Evolutionary conservation across 495 filamentous ascomycete genomes (phyloP).

Genomic region (Talaromyces proteolyticus): DNA sequence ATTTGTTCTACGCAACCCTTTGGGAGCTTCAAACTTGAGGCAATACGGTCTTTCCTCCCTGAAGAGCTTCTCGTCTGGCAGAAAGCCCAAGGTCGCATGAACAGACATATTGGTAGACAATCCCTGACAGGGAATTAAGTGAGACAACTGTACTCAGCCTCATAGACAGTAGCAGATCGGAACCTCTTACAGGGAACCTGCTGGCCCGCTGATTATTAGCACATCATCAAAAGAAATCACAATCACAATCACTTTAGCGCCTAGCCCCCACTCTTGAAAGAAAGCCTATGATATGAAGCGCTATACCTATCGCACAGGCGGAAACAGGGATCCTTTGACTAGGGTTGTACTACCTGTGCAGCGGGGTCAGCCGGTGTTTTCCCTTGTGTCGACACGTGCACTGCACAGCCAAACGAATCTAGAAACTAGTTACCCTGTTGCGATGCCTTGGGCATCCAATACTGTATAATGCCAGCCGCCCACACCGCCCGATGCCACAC

Average conservation of each 20-base stretch:
- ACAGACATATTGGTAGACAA: background rate
- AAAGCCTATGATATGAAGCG: background rate
- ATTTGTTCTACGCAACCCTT: background rate
- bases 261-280: background rate
- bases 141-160: background rate
- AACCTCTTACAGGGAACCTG: background rate
- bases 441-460: no score
- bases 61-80: background rate
- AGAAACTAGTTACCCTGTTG: no score
- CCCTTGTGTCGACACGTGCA: no score
- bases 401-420: no score
- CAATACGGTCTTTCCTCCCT: background rate
- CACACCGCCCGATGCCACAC: no score
- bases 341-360: no score
- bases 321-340: no score
- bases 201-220: background rate
- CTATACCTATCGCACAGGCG: no score
- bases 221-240: background rate
- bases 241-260: background rate
- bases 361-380: no score
- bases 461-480: no score
- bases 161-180: background rate
- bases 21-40: background rate
- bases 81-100: background rate
- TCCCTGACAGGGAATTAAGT: background rate